Percentiles rank a stretch among this genome's conserved stretches.
phyloP scores from a whole-genome alignment of 306 rosid genomes.

The Fagus crenata region DNA sequence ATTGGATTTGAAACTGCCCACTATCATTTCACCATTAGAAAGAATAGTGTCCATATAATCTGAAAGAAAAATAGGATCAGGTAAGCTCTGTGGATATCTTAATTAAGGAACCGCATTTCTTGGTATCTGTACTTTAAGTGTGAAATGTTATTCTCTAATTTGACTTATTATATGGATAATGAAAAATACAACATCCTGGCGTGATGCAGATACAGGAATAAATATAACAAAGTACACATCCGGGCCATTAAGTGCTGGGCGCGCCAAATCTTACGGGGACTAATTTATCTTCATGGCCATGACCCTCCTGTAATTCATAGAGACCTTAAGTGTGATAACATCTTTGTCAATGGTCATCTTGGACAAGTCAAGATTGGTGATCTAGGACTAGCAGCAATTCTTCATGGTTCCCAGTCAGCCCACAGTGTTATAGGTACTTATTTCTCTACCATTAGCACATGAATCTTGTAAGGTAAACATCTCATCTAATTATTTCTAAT shows the following conservation, averaged over 20 bases:
- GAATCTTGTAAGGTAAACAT: constrained; percentile 1
- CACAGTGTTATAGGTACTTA: constrained; percentile 84
- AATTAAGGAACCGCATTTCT: background rate
- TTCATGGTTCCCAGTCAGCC: constrained; percentile 66
- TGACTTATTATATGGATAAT: constrained; percentile 7
- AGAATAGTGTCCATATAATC: background rate
- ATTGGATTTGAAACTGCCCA: background rate
- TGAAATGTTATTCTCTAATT: background rate
- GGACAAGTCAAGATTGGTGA: constrained; percentile 94
- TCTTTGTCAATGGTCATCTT: constrained; percentile 91
- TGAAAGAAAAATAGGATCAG: background rate
- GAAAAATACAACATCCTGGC: constrained; percentile 14
- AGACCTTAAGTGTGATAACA: constrained; percentile 88
- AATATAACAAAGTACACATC: constrained; percentile 52
- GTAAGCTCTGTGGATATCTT: background rate
- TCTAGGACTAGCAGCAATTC: constrained; percentile 81
- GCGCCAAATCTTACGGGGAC: constrained; percentile 71
- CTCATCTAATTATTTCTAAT: constrained; percentile 5
- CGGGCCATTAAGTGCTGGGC: constrained; percentile 82
- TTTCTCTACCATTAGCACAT: constrained; percentile 13
- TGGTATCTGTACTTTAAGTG: background rate
- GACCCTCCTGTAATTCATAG: constrained; percentile 89
- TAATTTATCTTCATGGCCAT: constrained; percentile 70
- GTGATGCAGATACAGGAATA: constrained; percentile 72
- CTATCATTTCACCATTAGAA: background rate